These are phyloP conservation scores for Pleomassaria siparia DNA, from an alignment of 2,329 filamentous ascomycete genomes.

Conservation along the genomic window DNA sequence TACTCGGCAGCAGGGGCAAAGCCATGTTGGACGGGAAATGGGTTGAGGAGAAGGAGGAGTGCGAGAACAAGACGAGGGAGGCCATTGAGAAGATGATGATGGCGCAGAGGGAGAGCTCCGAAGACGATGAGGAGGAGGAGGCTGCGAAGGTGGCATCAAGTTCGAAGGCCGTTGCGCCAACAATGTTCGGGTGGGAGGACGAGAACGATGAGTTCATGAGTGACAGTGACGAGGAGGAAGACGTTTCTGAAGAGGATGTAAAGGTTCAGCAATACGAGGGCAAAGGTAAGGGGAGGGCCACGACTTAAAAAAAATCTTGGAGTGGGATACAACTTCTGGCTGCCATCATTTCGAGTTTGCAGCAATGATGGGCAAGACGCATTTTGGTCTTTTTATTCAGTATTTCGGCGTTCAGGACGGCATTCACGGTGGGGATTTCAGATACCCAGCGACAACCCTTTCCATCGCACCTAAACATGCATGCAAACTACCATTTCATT, in stretches of 20 bases:
- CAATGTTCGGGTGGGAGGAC: constrained; percentile 78
- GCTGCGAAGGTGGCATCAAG: constrained; percentile 25
- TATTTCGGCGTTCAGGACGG: neutral
- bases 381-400: neutral
- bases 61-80: constrained; percentile 77
- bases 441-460: neutral
- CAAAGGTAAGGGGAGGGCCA: constrained; percentile 49
- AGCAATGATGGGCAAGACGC: neutral
- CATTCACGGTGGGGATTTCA: neutral
- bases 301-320: constrained; percentile 6
- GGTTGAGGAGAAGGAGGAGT: constrained; percentile 93
- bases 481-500: too few relatives aligned
- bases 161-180: constrained; percentile 34
- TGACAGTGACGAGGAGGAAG: constrained; percentile 51
- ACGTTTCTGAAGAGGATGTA: constrained; percentile 36
- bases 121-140: constrained; percentile 29
- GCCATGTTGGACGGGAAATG: constrained; percentile 78
- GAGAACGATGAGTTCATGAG: constrained; percentile 59
- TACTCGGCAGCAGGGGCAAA: constrained; percentile 70
- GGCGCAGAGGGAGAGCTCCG: constrained; percentile 48
- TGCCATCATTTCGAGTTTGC: too few relatives aligned
- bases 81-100: constrained; percentile 62
- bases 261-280: constrained; percentile 36
- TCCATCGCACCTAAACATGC: neutral
- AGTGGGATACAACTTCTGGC: neutral